These are phyloP conservation scores for Piloderma croceum DNA, from an alignment of 768 basidiomycete genomes.

Conservation along the genomic window DNA sequence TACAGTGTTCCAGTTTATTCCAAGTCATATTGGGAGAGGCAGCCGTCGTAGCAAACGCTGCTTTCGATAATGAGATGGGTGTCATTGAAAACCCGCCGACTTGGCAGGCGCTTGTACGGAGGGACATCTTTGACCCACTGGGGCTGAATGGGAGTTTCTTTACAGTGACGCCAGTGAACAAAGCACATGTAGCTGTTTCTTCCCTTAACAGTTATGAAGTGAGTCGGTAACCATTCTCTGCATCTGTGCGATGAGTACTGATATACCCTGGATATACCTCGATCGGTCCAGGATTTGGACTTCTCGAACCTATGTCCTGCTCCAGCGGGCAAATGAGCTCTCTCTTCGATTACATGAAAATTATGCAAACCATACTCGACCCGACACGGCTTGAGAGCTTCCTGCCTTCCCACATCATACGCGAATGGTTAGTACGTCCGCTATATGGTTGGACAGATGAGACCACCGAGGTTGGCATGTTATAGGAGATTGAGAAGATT, in stretches of 20 bases:
- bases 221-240: constrained; percentile 26
- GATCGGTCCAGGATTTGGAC: constrained; percentile 16
- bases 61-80: constrained; percentile 5
- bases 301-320: constrained; percentile 18
- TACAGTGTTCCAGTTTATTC: constrained; percentile 24
- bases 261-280: background rate
- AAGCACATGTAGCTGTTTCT: constrained; percentile 13
- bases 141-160: constrained; percentile 19
- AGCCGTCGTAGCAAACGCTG: constrained; percentile 16
- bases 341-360: constrained; percentile 18
- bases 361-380: constrained; percentile 22
- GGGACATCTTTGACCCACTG: constrained; percentile 23
- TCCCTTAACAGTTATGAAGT: constrained; percentile 12
- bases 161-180: constrained; percentile 12
- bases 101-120: constrained; percentile 28
- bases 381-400: constrained; percentile 15
- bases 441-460: constrained; percentile 18
- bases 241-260: too few relatives aligned
- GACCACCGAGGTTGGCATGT: constrained; percentile 15
- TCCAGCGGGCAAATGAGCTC: constrained; percentile 23
- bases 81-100: constrained; percentile 15
- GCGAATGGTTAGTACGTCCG: constrained; percentile 23
- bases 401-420: constrained; percentile 14
- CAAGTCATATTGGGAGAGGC: constrained; percentile 23
- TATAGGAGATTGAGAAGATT: constrained; percentile 18